Conservation (phyloP, 345 rosid species). For the Pugionium cornutum region DNA sequence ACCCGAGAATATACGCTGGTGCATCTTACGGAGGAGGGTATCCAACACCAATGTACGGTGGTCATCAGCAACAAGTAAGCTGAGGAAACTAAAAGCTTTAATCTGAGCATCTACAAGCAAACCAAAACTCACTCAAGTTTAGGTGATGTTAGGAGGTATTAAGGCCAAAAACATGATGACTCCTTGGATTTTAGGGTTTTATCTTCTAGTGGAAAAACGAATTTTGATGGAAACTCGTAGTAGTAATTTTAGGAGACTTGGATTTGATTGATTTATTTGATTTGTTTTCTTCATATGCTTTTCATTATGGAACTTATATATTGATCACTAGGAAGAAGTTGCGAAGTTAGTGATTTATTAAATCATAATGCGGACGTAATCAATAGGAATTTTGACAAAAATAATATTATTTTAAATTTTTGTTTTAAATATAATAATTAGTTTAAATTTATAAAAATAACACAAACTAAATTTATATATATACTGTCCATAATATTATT, state of each 20-base stretch:
- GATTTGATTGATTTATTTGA: conserved; percentile 35
- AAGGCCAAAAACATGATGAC: conserved; percentile 20
- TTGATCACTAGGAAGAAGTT: background rate
- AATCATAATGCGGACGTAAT: too few species aligned
- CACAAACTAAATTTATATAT: too few species aligned
- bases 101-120: conserved; percentile 22
- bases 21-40: conserved; percentile 76
- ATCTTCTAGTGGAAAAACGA: conserved; percentile 25
- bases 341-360: too few species aligned
- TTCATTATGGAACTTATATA: conserved; percentile 14
- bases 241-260: conserved; percentile 26
- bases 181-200: conserved; percentile 25
- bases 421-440: too few species aligned
- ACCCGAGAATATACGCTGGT: conserved; percentile 71
- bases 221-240: conserved; percentile 27
- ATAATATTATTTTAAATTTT: too few species aligned
- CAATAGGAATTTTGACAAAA: too few species aligned
- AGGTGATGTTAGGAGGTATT: conserved; percentile 25
- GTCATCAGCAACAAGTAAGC: conserved; percentile 94
- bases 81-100: conserved; percentile 39
- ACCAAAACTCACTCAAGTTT: conserved; percentile 32
- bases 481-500: too few species aligned
- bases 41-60: conserved; percentile 69
- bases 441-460: too few species aligned
- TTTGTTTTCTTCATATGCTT: conserved; percentile 24